These are phyloP conservation scores for Ceratocystis harringtonii DNA, from an alignment of 2,329 filamentous ascomycete species.

Conservation along the genomic window DNA sequence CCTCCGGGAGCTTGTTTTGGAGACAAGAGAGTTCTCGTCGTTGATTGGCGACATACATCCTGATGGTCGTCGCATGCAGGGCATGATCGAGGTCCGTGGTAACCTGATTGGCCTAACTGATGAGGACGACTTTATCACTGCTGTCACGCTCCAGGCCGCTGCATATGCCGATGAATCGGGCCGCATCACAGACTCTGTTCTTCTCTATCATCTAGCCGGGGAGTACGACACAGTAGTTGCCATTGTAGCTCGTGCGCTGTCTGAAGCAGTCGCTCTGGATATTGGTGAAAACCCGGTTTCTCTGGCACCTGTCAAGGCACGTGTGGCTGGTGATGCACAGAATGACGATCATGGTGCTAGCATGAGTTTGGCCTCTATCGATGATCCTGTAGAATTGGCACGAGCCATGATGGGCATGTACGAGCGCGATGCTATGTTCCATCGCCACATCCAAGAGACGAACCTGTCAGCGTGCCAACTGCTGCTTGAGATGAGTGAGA, in stretches of 20 bases:
- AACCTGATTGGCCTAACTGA: conserved; percentile 65
- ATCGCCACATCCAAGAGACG: conserved; percentile 39
- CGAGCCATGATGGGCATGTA: conserved; percentile 49
- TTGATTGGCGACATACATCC: conserved; percentile 80
- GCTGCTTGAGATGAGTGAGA: conserved; percentile 45
- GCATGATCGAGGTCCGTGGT: conserved; percentile 75
- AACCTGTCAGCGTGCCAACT: conserved; percentile 43
- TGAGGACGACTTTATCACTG: conserved; percentile 71
- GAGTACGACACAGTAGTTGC: conserved; percentile 90
- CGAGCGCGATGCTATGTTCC: conserved; percentile 46
- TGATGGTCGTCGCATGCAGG: conserved; percentile 72
- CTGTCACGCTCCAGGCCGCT: conserved; percentile 86
- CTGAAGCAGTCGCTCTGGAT: conserved; percentile 75
- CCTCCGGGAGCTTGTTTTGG: conserved; percentile 83
- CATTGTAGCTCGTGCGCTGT: conserved; percentile 79
- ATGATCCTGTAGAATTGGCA: conserved; percentile 45
- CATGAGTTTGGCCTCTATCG: conserved; percentile 33
- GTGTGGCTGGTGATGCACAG: conserved; percentile 34
- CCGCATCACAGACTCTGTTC: conserved; percentile 79
- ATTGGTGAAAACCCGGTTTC: conserved; percentile 68
- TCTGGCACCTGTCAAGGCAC: conserved; percentile 65
- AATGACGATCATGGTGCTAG: conserved; percentile 40
- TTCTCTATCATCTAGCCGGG: conserved; percentile 85
- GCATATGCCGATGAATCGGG: conserved; percentile 89
- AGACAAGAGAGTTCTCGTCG: conserved; percentile 89